These are phyloP conservation scores for Ettlia oleoabundans DNA, from an alignment of 139 green algal genomes.

Conservation along the genomic window DNA sequence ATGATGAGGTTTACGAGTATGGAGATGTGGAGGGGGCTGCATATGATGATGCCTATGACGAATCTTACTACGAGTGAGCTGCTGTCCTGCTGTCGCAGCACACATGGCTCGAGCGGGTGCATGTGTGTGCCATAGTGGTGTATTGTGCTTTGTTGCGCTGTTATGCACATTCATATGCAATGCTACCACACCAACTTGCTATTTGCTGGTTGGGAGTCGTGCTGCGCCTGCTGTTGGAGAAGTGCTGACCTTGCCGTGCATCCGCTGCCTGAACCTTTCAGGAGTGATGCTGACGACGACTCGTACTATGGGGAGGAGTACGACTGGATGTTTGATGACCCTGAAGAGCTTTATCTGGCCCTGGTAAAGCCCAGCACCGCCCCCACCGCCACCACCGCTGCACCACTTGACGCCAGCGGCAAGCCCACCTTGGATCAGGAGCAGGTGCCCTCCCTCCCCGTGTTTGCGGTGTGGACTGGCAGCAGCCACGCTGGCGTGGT, in stretches of 20 bases:
- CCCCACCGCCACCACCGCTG: neutral
- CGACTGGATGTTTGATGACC: constrained; percentile 26
- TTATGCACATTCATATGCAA: no score
- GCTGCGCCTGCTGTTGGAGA: no score
- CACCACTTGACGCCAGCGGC: neutral
- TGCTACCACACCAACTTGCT: no score
- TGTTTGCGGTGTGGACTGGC: constrained; percentile 21
- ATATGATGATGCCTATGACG: neutral
- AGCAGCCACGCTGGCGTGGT: constrained; percentile 3
- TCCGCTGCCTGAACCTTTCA: neutral
- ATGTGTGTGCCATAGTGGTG: neutral
- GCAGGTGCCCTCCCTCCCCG: neutral
- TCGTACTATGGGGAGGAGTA: no score
- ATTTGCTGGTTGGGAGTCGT: no score
- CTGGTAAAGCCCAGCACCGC: neutral
- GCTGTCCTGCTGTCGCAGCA: neutral
- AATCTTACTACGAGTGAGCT: neutral
- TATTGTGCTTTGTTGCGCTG: neutral
- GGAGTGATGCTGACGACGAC: neutral
- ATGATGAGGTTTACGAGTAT: neutral
- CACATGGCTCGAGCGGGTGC: no score
- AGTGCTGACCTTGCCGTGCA: no score
- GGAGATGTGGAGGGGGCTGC: neutral
- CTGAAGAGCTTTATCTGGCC: neutral
- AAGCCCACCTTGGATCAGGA: no score